Base-by-base conservation (phyloP, 2,329 filamentous ascomycete genomes). In the Sporothrix humicola region DNA sequence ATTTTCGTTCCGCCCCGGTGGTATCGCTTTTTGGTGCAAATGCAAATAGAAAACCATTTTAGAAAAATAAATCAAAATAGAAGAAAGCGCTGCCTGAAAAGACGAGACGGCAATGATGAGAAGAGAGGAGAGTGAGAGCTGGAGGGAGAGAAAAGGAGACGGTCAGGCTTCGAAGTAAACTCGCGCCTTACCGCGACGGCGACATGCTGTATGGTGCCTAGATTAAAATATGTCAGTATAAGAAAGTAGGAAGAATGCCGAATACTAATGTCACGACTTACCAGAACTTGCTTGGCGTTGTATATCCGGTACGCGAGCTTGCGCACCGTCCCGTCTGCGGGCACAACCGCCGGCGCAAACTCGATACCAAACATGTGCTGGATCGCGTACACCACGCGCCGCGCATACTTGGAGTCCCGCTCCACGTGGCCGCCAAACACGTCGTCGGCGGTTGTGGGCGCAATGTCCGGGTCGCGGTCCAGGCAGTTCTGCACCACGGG, bases 341-440 rank as follows among this genome's bases (percentile, higher is more conserved):
- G 90, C 46, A 99, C 96, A 0, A 98, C 95, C 61, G 94, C 93
- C 0, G 95, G 92, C 1, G 96, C 93, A 80, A 99, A 95, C 81
- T 99, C 96, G 74, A 99, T 93, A 70, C 95, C 96, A 81, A 99
- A 97, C 94, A 98, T 98, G 81, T 97, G 93, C 76, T 93, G 92
- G 42, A 99, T 93, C 4, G 95, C 96, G 81, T 97, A 98, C 0
- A 98, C 95, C 12, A 98, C 92, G 58, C 96, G 86, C 82, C 91
- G 93, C 0, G 95, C 92, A 78, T 94, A 98, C 82, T 97, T 98
- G 76, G 91, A 89, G 77, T 98, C 93, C 31, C 94, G 86, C 79
- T 97, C 94, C 1, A 98, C 92, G 56, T 95, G 86, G 66, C 89
- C 90, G 0, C 96, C 96, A 81, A 97, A 99, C 2, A 89, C 85